A percentile compares a stretch with the other conserved stretches of the same genome.
Evolutionary conservation across 2,329 filamentous ascomycete species (phyloP).

Genomic region (Septoria linicola): DNA sequence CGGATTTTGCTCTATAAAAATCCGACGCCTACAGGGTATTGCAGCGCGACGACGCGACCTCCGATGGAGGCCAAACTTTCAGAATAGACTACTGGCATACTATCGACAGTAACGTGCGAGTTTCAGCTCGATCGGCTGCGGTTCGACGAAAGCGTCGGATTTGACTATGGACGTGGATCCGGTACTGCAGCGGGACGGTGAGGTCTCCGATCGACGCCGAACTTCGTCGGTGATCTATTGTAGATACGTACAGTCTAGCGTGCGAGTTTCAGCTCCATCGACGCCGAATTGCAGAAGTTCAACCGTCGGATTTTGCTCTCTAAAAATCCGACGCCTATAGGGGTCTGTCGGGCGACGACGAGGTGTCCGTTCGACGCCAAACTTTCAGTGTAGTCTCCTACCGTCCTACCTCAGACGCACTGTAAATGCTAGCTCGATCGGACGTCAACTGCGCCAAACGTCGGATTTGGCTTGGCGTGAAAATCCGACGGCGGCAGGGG

Average conservation of each 20-base stretch:
- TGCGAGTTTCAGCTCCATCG: background rate
- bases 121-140: too few relatives aligned
- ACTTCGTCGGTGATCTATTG: background rate
- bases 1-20: background rate
- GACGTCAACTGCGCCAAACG: background rate
- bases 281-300: background rate
- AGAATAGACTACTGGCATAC: too few relatives aligned
- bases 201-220: background rate
- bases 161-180: too few relatives aligned
- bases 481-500: background rate
- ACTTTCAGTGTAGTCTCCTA: background rate
- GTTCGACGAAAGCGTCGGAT: too few relatives aligned
- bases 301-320: background rate
- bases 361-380: background rate
- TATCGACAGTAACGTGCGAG: too few relatives aligned
- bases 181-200: too few relatives aligned
- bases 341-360: background rate
- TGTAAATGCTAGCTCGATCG: background rate
- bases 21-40: too few relatives aligned
- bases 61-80: too few relatives aligned
- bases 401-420: too few relatives aligned
- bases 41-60: too few relatives aligned
- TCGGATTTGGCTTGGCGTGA: background rate
- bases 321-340: background rate
- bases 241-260: background rate